phyloP scores from a whole-genome alignment of 176 grass and related monocot species.

The Lolium perenne region DNA sequence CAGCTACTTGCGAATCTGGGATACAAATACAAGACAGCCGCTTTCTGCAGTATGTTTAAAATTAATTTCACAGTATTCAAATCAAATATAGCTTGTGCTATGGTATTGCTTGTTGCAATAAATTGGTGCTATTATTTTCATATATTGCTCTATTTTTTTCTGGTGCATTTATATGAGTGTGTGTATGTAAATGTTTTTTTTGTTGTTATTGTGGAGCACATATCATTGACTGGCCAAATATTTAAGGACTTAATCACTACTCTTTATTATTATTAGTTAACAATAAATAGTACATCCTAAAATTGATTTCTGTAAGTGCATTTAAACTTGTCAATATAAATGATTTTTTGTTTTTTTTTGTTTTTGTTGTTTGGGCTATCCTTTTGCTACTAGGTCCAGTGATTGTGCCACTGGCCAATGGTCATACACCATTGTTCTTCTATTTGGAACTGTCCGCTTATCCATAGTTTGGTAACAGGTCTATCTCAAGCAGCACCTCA shows the following conservation, averaged over 20 bases:
- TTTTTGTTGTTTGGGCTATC: neutral
- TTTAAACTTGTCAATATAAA: neutral
- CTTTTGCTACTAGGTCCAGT: slow-evolving; percentile 1
- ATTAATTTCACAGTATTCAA: neutral
- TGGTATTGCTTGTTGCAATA: slow-evolving; percentile 23
- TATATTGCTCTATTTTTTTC: slow-evolving; percentile 6
- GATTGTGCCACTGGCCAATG: neutral
- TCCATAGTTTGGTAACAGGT: slow-evolving; percentile 57
- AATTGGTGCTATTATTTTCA: neutral
- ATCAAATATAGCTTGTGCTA: neutral
- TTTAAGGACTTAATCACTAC: neutral
- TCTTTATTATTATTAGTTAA: neutral
- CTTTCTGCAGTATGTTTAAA: slow-evolving; percentile 74
- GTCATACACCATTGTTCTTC: slow-evolving; percentile 27
- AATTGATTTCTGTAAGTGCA: neutral
- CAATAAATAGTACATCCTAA: slow-evolving; percentile 2
- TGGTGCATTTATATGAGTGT: neutral
- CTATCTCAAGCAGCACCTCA: slow-evolving; percentile 95
- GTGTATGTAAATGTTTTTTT: neutral
- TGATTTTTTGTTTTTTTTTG: neutral
- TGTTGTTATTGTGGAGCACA: neutral
- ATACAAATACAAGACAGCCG: slow-evolving; percentile 80
- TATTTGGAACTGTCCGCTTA: slow-evolving; percentile 12
- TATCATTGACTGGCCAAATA: neutral
- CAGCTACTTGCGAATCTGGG: slow-evolving; percentile 85